A percentile compares a stretch with the other conserved stretches of the same genome.
Conservation (phyloP, 139 green algal species). For the Tetraselmis chui region DNA sequence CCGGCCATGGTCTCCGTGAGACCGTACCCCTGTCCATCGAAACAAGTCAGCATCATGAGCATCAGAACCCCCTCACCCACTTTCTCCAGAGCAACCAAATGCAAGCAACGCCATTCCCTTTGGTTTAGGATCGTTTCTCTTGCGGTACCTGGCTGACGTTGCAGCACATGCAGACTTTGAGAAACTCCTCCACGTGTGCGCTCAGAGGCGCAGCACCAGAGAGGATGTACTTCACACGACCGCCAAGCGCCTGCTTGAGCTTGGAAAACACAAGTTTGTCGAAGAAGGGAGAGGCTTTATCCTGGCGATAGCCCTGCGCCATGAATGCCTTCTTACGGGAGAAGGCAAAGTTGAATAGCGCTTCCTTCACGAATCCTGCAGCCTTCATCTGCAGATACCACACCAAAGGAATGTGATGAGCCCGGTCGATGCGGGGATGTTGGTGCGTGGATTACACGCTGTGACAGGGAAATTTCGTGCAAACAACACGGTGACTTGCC, state of each 20-base stretch:
- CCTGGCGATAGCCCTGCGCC: conserved; percentile 40
- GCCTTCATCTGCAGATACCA: conserved; percentile 5
- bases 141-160: background rate
- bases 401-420: no score
- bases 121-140: no score
- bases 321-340: conserved; percentile 66
- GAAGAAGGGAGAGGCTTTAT: conserved; percentile 66
- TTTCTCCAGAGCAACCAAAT: no score
- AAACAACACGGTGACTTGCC: background rate
- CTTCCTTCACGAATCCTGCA: conserved; percentile 32
- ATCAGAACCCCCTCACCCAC: no score
- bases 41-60: no score
- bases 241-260: conserved; percentile 52
- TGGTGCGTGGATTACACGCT: no score
- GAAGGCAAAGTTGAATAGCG: conserved; percentile 69
- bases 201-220: conserved; percentile 58
- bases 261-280: conserved; percentile 63
- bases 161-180: conserved; percentile 48
- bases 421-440: no score
- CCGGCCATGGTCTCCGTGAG: conserved; percentile 82
- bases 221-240: conserved; percentile 39
- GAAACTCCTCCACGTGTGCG: conserved; percentile 56
- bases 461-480: no score
- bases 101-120: no score
- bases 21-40: conserved; percentile 72